phyloP scores from a whole-genome alignment of 352 stramenopile species.

The Phytophthora fragariaefolia region DNA sequence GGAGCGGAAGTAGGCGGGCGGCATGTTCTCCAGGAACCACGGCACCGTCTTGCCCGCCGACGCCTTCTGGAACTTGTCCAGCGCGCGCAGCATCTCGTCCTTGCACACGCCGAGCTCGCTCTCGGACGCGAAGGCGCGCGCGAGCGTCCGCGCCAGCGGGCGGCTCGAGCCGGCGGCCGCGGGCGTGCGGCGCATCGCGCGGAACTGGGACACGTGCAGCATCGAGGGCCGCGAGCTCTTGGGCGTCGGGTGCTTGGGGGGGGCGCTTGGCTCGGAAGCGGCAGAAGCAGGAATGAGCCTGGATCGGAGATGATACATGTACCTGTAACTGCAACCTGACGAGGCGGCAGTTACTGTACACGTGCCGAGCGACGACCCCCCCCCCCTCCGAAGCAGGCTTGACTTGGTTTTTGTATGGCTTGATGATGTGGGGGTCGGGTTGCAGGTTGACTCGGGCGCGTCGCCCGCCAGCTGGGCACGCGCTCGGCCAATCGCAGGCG shows the following conservation, averaged over 20 bases:
- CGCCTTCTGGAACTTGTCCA: constrained; percentile 78
- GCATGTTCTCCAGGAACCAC: constrained; percentile 93
- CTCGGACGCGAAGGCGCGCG: constrained; percentile 31
- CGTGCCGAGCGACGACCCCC: too few relatives aligned
- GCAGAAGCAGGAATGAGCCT: constrained; percentile 24
- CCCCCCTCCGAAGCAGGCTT: neutral
- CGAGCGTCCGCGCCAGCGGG: constrained; percentile 8
- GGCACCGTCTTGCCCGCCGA: constrained; percentile 75
- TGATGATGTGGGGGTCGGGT: constrained; percentile 10
- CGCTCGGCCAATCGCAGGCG: constrained; percentile 5
- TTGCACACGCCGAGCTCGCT: constrained; percentile 37
- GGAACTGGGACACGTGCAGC: constrained; percentile 30
- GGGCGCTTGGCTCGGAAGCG: constrained; percentile 12
- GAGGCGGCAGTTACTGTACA: neutral
- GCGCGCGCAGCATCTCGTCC: constrained; percentile 58
- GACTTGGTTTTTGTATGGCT: constrained; percentile 14
- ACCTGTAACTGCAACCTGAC: constrained; percentile 15
- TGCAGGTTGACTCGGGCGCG: neutral
- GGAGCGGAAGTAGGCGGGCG: constrained; percentile 89
- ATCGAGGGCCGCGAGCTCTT: constrained; percentile 13
- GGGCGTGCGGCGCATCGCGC: constrained; percentile 17
- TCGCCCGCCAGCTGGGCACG: constrained; percentile 3
- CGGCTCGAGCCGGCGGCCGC: neutral
- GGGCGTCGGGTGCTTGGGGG: neutral
- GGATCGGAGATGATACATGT: neutral